phyloP scores from a whole-genome alignment of 805 yeast genomes.

The Lipomyces yamanashiensis region DNA sequence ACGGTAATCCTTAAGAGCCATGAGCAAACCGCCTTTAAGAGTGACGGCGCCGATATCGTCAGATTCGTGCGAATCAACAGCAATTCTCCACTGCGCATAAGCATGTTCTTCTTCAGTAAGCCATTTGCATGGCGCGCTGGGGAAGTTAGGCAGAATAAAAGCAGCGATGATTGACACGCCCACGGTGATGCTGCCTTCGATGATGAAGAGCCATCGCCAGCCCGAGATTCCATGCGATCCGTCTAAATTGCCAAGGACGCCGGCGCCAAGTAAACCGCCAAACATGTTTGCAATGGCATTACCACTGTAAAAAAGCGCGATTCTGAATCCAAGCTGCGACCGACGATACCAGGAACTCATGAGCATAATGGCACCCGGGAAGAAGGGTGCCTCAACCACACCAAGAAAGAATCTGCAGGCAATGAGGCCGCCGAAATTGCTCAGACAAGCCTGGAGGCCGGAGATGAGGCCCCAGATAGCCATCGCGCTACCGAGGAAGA shows the following conservation, averaged over 20 bases:
- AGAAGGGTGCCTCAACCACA: constrained; percentile 48
- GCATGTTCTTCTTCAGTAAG: constrained; percentile 36
- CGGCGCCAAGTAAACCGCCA: constrained; percentile 56
- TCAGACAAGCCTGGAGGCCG: constrained; percentile 42
- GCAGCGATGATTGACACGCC: constrained; percentile 43
- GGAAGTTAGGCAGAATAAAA: constrained; percentile 55
- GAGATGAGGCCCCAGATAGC: constrained; percentile 46
- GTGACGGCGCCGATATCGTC: constrained; percentile 27
- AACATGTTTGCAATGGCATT: constrained; percentile 58
- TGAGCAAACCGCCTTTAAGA: constrained; percentile 23
- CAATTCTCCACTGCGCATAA: constrained; percentile 37
- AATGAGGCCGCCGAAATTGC: constrained; percentile 49
- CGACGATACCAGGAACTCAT: constrained; percentile 48
- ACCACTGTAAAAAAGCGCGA: constrained; percentile 49
- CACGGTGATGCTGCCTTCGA: constrained; percentile 52
- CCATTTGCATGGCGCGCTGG: constrained; percentile 39
- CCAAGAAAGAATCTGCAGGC: constrained; percentile 48
- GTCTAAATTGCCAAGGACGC: constrained; percentile 52
- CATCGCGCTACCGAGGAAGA: constrained; percentile 48
- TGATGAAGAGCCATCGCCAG: constrained; percentile 59
- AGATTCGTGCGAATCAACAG: constrained; percentile 30
- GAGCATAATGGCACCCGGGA: constrained; percentile 48
- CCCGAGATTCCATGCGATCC: constrained; percentile 48
- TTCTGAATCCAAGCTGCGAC: constrained; percentile 50
- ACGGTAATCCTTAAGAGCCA: constrained; percentile 31